Evolutionary conservation across 805 yeast genomes (phyloP).

Genomic region (Schizosaccharomyces japonicus): DNA sequence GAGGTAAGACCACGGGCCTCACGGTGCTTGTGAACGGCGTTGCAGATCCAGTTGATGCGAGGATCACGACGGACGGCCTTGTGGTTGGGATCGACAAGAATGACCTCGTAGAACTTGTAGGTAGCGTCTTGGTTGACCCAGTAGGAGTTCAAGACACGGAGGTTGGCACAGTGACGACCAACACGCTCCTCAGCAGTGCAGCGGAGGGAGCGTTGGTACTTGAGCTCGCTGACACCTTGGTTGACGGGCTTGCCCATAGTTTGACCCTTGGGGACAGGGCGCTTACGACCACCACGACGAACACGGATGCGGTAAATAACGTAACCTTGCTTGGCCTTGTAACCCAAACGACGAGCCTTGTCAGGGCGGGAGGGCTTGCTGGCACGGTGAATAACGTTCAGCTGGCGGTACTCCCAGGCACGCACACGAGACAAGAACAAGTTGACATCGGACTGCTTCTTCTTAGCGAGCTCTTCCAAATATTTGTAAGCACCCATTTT

Average conservation of each 20-base stretch:
- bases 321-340: slow-evolving; percentile 99
- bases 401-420: slow-evolving; percentile 99
- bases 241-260: slow-evolving; percentile 98
- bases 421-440: slow-evolving; percentile 98
- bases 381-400: slow-evolving; percentile 95
- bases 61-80: slow-evolving; percentile 95
- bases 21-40: slow-evolving; percentile 99
- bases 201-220: slow-evolving; percentile 95
- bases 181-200: slow-evolving; percentile 99
- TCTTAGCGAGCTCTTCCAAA: slow-evolving; percentile 87
- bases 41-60: slow-evolving; percentile 97
- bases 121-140: slow-evolving; percentile 99
- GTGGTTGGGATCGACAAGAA: slow-evolving; percentile 48
- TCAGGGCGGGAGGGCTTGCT: slow-evolving; percentile 97
- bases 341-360: slow-evolving; percentile 99
- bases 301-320: slow-evolving; percentile 96
- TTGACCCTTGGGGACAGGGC: slow-evolving; percentile 99
- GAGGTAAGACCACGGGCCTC: slow-evolving; percentile 97
- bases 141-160: slow-evolving; percentile 98
- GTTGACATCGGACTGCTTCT: slow-evolving; percentile 98
- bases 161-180: slow-evolving; percentile 94
- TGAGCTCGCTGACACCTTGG: slow-evolving; percentile 98
- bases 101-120: slow-evolving; percentile 97
- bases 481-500: slow-evolving; percentile 94
- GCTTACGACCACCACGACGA: slow-evolving; percentile 99